phyloP scores from a whole-genome alignment of 495 filamentous ascomycete genomes.

The Neurospora sp. region DNA sequence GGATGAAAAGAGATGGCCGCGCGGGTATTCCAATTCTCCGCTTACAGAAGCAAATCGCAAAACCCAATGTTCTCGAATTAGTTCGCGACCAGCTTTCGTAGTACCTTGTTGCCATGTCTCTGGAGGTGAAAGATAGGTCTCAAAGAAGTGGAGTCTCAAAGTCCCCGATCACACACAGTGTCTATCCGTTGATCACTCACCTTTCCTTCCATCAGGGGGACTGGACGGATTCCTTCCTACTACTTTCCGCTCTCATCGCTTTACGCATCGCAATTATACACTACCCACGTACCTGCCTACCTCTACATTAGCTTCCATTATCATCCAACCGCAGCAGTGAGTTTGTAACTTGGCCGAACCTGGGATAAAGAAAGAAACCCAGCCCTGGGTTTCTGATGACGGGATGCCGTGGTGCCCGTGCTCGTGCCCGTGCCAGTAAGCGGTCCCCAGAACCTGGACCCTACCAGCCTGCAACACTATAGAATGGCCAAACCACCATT shows the following conservation, averaged over 20 bases:
- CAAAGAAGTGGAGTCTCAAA: background rate
- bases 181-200: background rate
- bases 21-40: background rate
- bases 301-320: background rate
- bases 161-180: background rate
- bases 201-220: background rate
- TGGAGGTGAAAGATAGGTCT: background rate
- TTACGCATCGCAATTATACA: no score
- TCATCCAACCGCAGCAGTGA: background rate
- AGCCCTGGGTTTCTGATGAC: background rate
- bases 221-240: background rate
- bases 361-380: slow-evolving; percentile 1
- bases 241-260: no score
- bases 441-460: slow-evolving; percentile 1
- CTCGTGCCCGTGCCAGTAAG: background rate
- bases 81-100: background rate
- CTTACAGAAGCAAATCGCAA: background rate
- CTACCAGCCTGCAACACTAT: background rate
- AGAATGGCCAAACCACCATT: background rate
- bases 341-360: background rate
- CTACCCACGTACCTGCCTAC: no score
- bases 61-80: background rate
- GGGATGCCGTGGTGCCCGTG: background rate
- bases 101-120: background rate
- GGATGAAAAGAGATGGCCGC: background rate